A percentile compares a stretch with the other conserved stretches of the same genome.
phyloP scores from a whole-genome alignment of 345 rosid genomes.

The Eucalyptus tenuipes region DNA sequence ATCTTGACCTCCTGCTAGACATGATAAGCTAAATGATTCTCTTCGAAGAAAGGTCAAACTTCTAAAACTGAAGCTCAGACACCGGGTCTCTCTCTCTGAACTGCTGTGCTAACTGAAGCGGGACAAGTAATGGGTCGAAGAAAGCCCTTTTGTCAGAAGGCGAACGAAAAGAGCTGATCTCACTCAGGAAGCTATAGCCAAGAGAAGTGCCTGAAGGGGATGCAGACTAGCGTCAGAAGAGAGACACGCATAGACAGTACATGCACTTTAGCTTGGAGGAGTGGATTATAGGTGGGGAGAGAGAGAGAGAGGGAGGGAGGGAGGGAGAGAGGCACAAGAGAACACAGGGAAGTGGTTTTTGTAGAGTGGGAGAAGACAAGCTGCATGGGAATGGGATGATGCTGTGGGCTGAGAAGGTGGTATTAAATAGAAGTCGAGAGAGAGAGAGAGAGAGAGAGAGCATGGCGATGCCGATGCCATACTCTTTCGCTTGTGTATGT shows the following conservation, averaged over 20 bases:
- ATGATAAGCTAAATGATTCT: constrained; percentile 7
- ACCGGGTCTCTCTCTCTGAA: not conserved
- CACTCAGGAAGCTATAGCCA: not conserved
- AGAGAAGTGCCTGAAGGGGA: not conserved
- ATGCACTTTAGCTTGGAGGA: not conserved
- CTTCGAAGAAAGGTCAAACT: not conserved
- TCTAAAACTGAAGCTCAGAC: not conserved
- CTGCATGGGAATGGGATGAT: constrained; percentile 49
- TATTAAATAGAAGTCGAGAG: constrained; percentile 28
- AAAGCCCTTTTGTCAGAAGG: not conserved
- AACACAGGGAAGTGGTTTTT: constrained; percentile 4
- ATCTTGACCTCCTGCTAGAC: constrained; percentile 79
- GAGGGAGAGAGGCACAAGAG: not conserved
- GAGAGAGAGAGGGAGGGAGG: not conserved
- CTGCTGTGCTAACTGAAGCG: not conserved
- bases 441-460: constrained; percentile 3
- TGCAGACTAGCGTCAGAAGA: not conserved
- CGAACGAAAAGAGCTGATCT: not conserved
- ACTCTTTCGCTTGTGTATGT: constrained; percentile 5
- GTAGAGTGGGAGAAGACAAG: constrained; percentile 18
- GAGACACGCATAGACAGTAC: not conserved
- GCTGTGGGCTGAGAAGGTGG: constrained; percentile 1
- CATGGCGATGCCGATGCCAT: constrained; percentile 1
- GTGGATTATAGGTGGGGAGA: not conserved
- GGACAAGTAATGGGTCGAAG: not conserved